Percentiles rank a stretch among this genome's conserved stretches.
Evolutionary conservation across 176 grass and related monocot species (phyloP).

Genomic region (Triticum turgidum): DNA sequence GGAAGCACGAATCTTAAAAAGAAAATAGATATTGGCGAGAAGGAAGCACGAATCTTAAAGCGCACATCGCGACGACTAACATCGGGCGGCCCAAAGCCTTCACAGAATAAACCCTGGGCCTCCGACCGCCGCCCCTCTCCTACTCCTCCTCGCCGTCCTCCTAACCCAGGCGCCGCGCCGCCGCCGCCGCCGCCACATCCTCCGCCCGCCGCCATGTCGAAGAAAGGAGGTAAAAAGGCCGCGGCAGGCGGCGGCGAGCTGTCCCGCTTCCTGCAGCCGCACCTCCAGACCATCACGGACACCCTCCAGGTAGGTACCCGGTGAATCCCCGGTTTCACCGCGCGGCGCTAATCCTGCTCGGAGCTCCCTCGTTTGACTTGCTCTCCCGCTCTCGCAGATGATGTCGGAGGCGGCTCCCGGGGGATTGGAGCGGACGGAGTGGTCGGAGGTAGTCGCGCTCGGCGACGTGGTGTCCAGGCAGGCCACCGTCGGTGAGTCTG

Average conservation of each 20-base stretch:
- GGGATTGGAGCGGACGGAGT: slow-evolving; percentile 63
- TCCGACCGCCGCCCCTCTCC: not conserved
- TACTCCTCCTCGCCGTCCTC: not conserved
- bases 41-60: not conserved
- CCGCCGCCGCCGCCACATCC: not conserved
- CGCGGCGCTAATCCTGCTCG: not conserved
- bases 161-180: not conserved
- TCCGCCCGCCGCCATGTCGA: slow-evolving; percentile 40
- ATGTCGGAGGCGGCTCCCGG: slow-evolving; percentile 41
- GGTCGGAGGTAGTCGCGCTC: slow-evolving; percentile 68
- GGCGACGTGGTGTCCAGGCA: slow-evolving; percentile 81
- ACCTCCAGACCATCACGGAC: slow-evolving; percentile 59
- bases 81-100: not conserved
- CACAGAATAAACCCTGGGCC: slow-evolving; percentile 28
- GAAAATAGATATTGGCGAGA: not conserved
- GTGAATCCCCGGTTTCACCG: not conserved
- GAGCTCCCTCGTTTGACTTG: not conserved
- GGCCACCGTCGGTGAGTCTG: slow-evolving; percentile 65
- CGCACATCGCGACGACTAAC: not conserved
- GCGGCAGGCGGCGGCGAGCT: slow-evolving; percentile 41
- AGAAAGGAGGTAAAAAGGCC: slow-evolving; percentile 43
- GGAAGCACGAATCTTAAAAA: not conserved
- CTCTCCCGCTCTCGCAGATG: slow-evolving; percentile 44
- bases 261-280: slow-evolving; percentile 50
- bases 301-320: slow-evolving; percentile 53